These are phyloP conservation scores for Linnemannia schmuckeri DNA, from an alignment of 192 early-diverging fungal species.

Conservation along the genomic window DNA sequence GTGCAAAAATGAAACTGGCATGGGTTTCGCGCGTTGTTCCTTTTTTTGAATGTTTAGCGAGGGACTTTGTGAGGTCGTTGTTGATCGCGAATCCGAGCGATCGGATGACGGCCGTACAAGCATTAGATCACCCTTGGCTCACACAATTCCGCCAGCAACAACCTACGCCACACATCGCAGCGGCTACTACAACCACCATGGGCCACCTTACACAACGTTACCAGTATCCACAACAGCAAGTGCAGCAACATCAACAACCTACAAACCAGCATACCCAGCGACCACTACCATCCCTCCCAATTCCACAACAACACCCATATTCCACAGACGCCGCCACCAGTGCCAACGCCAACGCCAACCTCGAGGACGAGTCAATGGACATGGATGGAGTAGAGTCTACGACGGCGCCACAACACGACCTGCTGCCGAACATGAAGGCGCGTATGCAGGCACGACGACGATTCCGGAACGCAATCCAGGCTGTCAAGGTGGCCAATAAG, in stretches of 20 bases:
- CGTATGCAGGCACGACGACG: slow-evolving; percentile 66
- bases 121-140: slow-evolving; percentile 85
- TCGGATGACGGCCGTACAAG: slow-evolving; percentile 81
- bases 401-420: slow-evolving; percentile 60
- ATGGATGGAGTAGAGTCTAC: neutral
- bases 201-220: neutral
- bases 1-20: neutral
- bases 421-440: slow-evolving; percentile 79
- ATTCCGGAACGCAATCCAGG: slow-evolving; percentile 70
- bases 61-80: slow-evolving; percentile 77
- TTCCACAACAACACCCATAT: neutral
- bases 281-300: neutral
- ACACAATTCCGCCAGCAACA: slow-evolving; percentile 3
- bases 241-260: neutral
- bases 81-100: slow-evolving; percentile 72
- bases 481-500: slow-evolving; percentile 70
- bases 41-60: slow-evolving; percentile 56
- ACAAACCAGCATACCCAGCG: neutral
- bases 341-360: neutral
- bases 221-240: neutral
- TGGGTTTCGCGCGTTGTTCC: neutral
- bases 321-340: neutral
- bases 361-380: neutral
- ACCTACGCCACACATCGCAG: slow-evolving; percentile 8
- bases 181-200: neutral